Evolutionary conservation across 1,284 basidiomycete species (phyloP), one percentile per base, ranked within the genome.

Genomic region (Phlebopus sp.): DNA sequence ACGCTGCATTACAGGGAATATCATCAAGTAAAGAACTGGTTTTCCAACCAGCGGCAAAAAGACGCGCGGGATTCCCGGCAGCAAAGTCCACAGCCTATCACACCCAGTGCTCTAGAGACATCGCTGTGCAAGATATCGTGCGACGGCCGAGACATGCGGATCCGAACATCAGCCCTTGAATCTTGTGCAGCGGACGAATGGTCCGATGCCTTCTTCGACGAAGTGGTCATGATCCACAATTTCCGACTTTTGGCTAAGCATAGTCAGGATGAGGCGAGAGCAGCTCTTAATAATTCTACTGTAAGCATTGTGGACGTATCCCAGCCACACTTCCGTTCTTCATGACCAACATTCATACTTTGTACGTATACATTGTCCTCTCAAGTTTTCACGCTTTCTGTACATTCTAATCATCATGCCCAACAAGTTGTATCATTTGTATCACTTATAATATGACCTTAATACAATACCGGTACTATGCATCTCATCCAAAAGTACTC

Each of bases 11-110:
- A 37, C 54, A 80, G 79, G 54, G 72, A 78, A 37, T 75, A 75
- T 52, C 73, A 73, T 52, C 78, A 80, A 62, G 73, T 81, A 45
- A 79, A 78, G 60, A 79, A 79, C 54, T 81, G 79, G 78, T 81
- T 81, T 52, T 77, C 76, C 9, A 81, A 81, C 60, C 72, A 78
- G 59, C 70, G 78, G 34, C 79, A 77, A 59, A 77, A 78, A 61
- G 52, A 65, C 67, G 53, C 64, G 55, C 55, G 66, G 55, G 53
- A 68, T 65, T 59, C 72, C 57, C 47, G 72, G 68, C 49, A 61
- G 62, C 49, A 69, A 37, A 65, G 63, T 9, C 65, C 67, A 18
- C 66, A 65, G 30, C 64, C 60, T 47, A 53, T 63, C 10, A 42
- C 56, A 35, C 46, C 67, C 32, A 53, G 57, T 17, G 62, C 51